Conservation (phyloP, 495 filamentous ascomycete species). For the Penicillium lividum region DNA sequence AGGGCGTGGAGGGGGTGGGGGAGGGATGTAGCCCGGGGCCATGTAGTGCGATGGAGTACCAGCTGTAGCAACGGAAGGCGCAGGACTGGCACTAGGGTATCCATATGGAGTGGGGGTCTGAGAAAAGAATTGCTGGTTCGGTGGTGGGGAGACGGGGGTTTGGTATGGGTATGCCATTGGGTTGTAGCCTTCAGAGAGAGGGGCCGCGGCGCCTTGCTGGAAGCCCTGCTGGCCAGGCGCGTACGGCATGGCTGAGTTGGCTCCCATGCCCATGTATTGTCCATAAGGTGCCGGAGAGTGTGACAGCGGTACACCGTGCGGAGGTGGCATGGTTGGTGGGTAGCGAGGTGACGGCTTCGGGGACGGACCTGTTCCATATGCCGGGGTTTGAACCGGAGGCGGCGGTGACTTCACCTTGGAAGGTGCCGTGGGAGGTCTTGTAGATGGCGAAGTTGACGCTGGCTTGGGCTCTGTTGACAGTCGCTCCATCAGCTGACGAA, state of each 20-base stretch:
- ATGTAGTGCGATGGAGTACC: constrained; percentile 45
- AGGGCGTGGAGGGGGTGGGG: constrained; percentile 83
- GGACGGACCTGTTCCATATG: constrained; percentile 38
- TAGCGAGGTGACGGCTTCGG: constrained; percentile 51
- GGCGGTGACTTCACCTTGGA: constrained; percentile 46
- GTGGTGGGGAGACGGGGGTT: constrained; percentile 47
- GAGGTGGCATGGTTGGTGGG: constrained; percentile 38
- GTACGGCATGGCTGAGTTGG: constrained; percentile 31
- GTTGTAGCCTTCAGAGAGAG: constrained; percentile 52
- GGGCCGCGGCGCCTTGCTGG: constrained; percentile 48
- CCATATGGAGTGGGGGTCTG: constrained; percentile 39
- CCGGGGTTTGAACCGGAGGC: constrained; percentile 41
- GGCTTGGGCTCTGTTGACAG: constrained; percentile 74
- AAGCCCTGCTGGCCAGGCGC: constrained; percentile 38
- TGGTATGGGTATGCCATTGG: constrained; percentile 57
- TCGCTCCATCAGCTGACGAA: constrained; percentile 90
- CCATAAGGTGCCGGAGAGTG: constrained; percentile 47
- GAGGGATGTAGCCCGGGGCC: constrained; percentile 81
- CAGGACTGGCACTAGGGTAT: constrained; percentile 37
- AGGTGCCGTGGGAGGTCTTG: constrained; percentile 39
- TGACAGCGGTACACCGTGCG: constrained; percentile 35
- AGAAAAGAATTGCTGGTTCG: constrained; percentile 46
- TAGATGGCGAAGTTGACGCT: constrained; percentile 43
- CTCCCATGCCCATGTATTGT: constrained; percentile 39
- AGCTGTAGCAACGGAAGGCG: constrained; percentile 29